Evolutionary conservation across 2,329 filamentous ascomycete species (phyloP).

Genomic region (Ophiosphaerella narmari): DNA sequence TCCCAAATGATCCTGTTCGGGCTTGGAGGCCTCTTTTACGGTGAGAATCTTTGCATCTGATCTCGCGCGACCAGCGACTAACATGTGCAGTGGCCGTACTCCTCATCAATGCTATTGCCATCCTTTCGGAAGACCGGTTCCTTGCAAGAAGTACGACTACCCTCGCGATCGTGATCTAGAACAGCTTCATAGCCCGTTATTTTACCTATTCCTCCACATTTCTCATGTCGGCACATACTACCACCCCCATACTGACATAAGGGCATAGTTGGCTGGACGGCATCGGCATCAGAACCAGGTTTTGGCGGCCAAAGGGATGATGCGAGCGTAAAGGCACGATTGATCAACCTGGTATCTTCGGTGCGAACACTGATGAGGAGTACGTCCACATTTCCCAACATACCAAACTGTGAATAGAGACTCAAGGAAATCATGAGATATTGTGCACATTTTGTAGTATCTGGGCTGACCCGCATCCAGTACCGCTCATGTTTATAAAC

Average conservation of each 20-base stretch:
- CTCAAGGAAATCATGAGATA: not conserved
- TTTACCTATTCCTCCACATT: not conserved
- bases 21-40: constrained; percentile 74
- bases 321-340: constrained; percentile 80
- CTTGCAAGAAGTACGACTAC: constrained; percentile 71
- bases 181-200: not conserved
- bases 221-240: not conserved
- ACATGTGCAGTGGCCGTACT: constrained; percentile 71
- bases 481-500: constrained; percentile 48
- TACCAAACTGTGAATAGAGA: not conserved
- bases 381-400: constrained; percentile 55
- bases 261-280: constrained; percentile 75
- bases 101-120: constrained; percentile 89
- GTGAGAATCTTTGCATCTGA: constrained; percentile 48
- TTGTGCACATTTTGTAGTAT: not conserved
- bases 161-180: not conserved
- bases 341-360: constrained; percentile 87
- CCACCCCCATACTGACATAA: constrained; percentile 6
- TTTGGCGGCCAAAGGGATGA: constrained; percentile 75
- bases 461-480: constrained; percentile 25
- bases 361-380: constrained; percentile 92
- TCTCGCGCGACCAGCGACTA: constrained; percentile 12
- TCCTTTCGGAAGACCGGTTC: constrained; percentile 94
- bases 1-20: constrained; percentile 70
- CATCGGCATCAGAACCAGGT: constrained; percentile 67